Conservation (phyloP, 148 eudicot genomes). For the Amaranthus palmeri region DNA sequence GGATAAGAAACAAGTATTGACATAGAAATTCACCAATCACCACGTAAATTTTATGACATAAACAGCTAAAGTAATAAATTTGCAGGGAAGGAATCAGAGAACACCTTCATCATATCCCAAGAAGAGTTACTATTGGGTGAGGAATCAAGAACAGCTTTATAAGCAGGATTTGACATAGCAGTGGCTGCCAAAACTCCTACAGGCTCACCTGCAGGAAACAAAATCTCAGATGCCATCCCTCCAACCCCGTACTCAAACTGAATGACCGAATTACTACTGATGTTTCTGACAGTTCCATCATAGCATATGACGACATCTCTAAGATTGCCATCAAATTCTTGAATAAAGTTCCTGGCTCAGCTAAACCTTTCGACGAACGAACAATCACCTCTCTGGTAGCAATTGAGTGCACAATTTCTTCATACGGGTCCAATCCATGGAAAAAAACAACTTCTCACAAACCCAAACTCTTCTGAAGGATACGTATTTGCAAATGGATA, state of each 20-base stretch:
- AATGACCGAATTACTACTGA: constrained; percentile 67
- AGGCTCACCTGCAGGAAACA: constrained; percentile 88
- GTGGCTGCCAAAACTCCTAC: constrained; percentile 96
- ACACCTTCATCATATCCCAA: constrained; percentile 98
- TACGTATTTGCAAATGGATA: constrained; percentile 47
- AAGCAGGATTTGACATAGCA: constrained; percentile 94
- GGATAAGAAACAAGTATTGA: constrained; percentile 8
- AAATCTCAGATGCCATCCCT: constrained; percentile 33
- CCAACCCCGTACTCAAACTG: constrained; percentile 75
- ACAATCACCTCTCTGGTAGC: constrained; percentile 85
- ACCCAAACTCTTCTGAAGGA: constrained; percentile 65
- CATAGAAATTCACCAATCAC: not conserved
- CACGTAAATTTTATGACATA: not conserved
- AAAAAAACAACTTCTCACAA: constrained; percentile 66
- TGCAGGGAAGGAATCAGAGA: not conserved
- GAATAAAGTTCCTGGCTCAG: constrained; percentile 90
- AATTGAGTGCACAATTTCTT: constrained; percentile 83
- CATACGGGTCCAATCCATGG: constrained; percentile 78
- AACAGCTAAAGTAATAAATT: not conserved
- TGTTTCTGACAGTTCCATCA: constrained; percentile 87
- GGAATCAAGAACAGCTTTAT: constrained; percentile 92
- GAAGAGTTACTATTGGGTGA: constrained; percentile 83
- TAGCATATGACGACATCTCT: constrained; percentile 87
- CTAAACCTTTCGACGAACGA: constrained; percentile 79
- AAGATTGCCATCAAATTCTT: constrained; percentile 92